These are phyloP conservation scores for Clarireedia hainanense DNA, from an alignment of 2,329 filamentous ascomycete genomes.

Conservation along the genomic window DNA sequence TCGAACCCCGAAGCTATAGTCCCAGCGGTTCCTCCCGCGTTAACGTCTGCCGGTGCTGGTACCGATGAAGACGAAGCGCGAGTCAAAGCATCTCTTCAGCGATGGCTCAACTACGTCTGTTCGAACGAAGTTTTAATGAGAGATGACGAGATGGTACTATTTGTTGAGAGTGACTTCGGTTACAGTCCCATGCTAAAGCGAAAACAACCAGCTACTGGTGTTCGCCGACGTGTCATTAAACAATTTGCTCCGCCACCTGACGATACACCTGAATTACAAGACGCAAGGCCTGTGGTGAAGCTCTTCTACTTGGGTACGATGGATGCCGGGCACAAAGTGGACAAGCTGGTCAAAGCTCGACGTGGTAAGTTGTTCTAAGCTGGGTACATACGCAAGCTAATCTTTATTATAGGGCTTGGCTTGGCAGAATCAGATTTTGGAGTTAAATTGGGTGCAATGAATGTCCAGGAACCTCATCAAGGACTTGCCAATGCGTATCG, in stretches of 20 bases:
- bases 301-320: constrained; percentile 91
- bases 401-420: constrained; percentile 61
- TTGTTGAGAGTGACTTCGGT: constrained; percentile 98
- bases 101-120: constrained; percentile 93
- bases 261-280: constrained; percentile 88
- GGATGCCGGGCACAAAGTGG: constrained; percentile 96
- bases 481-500: constrained; percentile 86
- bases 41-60: constrained; percentile 87
- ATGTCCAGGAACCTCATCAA: constrained; percentile 81
- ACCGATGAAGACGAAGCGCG: constrained; percentile 92
- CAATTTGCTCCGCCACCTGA: constrained; percentile 97
- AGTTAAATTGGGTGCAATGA: constrained; percentile 78
- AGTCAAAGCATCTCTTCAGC: constrained; percentile 82
- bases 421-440: constrained; percentile 90
- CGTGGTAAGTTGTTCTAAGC: constrained; percentile 55
- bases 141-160: constrained; percentile 95
- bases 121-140: constrained; percentile 86
- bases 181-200: constrained; percentile 93
- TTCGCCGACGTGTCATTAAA: constrained; percentile 91
- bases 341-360: constrained; percentile 84
- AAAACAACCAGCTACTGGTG: constrained; percentile 94
- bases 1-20: constrained; percentile 96
- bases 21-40: constrained; percentile 86
- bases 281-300: constrained; percentile 86
- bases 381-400: constrained; percentile 24